Percentiles rank a stretch among this genome's conserved stretches.
phyloP scores from a whole-genome alignment of 2,329 filamentous ascomycete species.

The Thermomyces lanuginosus region DNA sequence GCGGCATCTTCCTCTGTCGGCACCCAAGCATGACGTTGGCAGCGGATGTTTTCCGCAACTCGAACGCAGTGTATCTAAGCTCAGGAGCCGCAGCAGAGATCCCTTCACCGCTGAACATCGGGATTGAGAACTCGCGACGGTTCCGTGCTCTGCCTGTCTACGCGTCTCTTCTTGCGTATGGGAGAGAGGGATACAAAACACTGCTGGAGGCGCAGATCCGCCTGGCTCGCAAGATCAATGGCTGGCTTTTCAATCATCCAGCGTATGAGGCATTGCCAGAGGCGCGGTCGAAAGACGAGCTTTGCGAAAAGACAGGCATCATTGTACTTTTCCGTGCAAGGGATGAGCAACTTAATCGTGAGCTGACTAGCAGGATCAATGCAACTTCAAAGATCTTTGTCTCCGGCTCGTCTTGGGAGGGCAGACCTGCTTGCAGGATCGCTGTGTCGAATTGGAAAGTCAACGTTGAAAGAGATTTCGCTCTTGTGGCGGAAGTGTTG shows the following conservation, averaged over 20 bases:
- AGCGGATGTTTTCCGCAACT: conserved; percentile 57
- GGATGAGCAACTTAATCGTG: conserved; percentile 45
- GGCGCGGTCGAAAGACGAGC: conserved; percentile 18
- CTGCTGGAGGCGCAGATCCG: conserved; percentile 59
- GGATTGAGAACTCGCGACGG: conserved; percentile 77
- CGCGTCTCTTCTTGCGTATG: conserved; percentile 59
- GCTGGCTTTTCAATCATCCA: conserved; percentile 43
- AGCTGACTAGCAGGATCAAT: conserved; percentile 59
- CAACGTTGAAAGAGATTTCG: conserved; percentile 49
- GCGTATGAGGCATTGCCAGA: conserved; percentile 51
- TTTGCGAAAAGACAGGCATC: conserved; percentile 44
- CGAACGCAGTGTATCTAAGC: conserved; percentile 66
- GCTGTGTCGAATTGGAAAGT: conserved; percentile 77
- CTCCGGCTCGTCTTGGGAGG: conserved; percentile 64
- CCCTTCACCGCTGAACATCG: conserved; percentile 70
- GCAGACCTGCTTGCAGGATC: conserved; percentile 57
- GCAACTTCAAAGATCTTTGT: conserved; percentile 59
- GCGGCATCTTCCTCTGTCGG: conserved; percentile 71
- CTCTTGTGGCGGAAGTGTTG: conserved; percentile 49
- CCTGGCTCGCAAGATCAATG: conserved; percentile 52
- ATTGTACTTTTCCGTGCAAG: conserved; percentile 65
- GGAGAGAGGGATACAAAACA: conserved; percentile 47
- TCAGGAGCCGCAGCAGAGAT: conserved; percentile 30
- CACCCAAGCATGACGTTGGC: conserved; percentile 36
- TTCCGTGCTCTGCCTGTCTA: conserved; percentile 87